Percentiles rank a stretch among this genome's conserved stretches.
Conservation (phyloP, 768 basidiomycete species). For the Lepiota brunneoincarnata region DNA sequence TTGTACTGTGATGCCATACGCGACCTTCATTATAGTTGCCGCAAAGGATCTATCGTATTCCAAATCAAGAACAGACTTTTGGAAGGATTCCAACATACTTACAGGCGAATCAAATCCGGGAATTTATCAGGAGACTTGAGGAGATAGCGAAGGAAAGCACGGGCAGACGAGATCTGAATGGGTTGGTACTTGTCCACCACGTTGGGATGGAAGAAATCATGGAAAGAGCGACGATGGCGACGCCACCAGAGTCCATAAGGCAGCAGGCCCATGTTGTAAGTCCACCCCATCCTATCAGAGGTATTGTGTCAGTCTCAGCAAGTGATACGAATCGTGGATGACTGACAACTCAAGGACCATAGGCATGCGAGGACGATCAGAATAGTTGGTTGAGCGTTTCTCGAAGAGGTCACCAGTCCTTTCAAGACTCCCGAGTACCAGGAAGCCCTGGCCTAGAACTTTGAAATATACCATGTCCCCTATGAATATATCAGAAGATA, state of each 20-base stretch:
- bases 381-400: slow-evolving; percentile 16
- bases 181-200: slow-evolving; percentile 14
- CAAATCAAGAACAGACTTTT: not conserved
- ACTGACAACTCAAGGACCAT: slow-evolving; percentile 5
- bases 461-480: slow-evolving; percentile 12
- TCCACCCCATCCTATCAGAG: slow-evolving; percentile 10
- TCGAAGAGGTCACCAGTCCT: slow-evolving; percentile 19
- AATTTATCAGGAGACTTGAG: not conserved
- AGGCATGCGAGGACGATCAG: slow-evolving; percentile 21
- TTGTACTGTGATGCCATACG: slow-evolving; percentile 27
- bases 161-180: slow-evolving; percentile 7
- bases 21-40: slow-evolving; percentile 19
- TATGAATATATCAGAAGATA: not conserved
- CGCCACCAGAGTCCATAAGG: slow-evolving; percentile 24
- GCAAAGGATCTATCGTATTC: not conserved
- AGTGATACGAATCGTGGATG: not conserved
- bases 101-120: not conserved
- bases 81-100: not conserved
- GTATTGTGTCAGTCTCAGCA: not conserved
- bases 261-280: slow-evolving; percentile 13
- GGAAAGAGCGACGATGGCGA: slow-evolving; percentile 22
- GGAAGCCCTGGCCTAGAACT: slow-evolving; percentile 10
- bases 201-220: slow-evolving; percentile 22
- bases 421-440: slow-evolving; percentile 12
- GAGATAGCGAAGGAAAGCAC: not conserved